phyloP scores from a whole-genome alignment of 768 basidiomycete genomes.

The Coprinellus micaceus region DNA sequence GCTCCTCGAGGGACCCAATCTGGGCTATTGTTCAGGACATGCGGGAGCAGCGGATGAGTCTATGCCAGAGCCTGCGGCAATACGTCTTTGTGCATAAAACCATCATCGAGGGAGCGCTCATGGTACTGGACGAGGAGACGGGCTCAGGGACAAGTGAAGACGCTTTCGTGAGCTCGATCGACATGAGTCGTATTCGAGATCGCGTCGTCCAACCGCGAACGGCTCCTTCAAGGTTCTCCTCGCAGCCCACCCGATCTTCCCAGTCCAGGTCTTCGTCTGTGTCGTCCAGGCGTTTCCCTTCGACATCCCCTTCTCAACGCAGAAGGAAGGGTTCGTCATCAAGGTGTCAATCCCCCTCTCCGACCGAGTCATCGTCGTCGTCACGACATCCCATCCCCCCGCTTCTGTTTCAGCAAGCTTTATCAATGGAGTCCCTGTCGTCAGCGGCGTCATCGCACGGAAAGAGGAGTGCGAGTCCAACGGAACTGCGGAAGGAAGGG shows the following conservation, averaged over 20 bases:
- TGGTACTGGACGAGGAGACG: constrained; percentile 71
- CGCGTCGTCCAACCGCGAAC: constrained; percentile 2
- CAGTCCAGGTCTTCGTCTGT: constrained; percentile 8
- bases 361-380: background rate
- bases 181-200: constrained; percentile 1
- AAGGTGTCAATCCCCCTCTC: constrained; percentile 3
- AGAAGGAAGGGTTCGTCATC: background rate
- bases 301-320: constrained; percentile 1
- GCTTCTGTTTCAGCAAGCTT: background rate
- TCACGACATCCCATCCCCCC: background rate
- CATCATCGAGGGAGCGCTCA: constrained; percentile 75
- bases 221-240: constrained; percentile 1
- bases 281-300: constrained; percentile 6
- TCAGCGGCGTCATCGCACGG: constrained; percentile 38
- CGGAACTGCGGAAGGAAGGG: constrained; percentile 62
- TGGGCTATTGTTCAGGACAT: constrained; percentile 85
- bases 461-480: constrained; percentile 70
- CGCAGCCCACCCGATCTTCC: constrained; percentile 1
- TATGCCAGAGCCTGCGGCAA: constrained; percentile 92
- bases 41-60: constrained; percentile 93
- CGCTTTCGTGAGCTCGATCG: constrained; percentile 13
- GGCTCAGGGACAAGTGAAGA: constrained; percentile 23
- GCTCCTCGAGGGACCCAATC: constrained; percentile 71
- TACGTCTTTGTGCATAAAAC: constrained; percentile 92
- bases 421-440: constrained; percentile 2